Conservation (phyloP, 768 basidiomycete genomes). For the Lyophyllum shimeji region DNA sequence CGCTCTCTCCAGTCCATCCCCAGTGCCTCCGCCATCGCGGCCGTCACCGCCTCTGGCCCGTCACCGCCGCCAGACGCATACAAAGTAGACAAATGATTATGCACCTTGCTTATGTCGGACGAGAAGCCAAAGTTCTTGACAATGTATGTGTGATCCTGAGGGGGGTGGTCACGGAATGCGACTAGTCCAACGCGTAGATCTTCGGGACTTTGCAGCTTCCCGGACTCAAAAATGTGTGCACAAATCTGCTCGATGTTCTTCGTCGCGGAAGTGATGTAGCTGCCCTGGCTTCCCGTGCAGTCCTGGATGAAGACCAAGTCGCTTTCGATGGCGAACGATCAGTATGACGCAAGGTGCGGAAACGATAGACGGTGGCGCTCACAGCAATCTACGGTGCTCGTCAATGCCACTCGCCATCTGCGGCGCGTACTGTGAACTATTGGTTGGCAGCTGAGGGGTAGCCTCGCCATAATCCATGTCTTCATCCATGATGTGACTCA, state of each 20-base stretch:
- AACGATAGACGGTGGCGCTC: constrained; percentile 29
- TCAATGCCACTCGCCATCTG: constrained; percentile 25
- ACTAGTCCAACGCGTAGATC: constrained; percentile 91
- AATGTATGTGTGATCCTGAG: constrained; percentile 94
- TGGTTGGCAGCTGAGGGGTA: constrained; percentile 34
- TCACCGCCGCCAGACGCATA: constrained; percentile 93
- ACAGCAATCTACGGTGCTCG: constrained; percentile 72
- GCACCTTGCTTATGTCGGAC: constrained; percentile 85
- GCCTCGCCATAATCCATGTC: constrained; percentile 69
- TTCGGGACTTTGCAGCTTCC: constrained; percentile 81
- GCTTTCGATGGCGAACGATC: constrained; percentile 36
- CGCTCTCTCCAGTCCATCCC: constrained; percentile 88
- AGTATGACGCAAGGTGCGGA: constrained; percentile 13
- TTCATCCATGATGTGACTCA: constrained; percentile 60
- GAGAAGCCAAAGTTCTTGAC: constrained; percentile 95
- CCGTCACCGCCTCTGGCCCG: constrained; percentile 96
- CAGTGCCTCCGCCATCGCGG: constrained; percentile 82
- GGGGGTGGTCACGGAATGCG: constrained; percentile 95
- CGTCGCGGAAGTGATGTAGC: constrained; percentile 90
- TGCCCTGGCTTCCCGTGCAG: constrained; percentile 90
- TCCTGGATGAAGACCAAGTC: constrained; percentile 96
- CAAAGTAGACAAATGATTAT: constrained; percentile 76
- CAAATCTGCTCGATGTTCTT: constrained; percentile 97
- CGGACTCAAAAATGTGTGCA: constrained; percentile 91
- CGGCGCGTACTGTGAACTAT: constrained; percentile 31